Base-by-base conservation (phyloP, 768 basidiomycete genomes). In the Sistotremastrum niveocremeum region DNA sequence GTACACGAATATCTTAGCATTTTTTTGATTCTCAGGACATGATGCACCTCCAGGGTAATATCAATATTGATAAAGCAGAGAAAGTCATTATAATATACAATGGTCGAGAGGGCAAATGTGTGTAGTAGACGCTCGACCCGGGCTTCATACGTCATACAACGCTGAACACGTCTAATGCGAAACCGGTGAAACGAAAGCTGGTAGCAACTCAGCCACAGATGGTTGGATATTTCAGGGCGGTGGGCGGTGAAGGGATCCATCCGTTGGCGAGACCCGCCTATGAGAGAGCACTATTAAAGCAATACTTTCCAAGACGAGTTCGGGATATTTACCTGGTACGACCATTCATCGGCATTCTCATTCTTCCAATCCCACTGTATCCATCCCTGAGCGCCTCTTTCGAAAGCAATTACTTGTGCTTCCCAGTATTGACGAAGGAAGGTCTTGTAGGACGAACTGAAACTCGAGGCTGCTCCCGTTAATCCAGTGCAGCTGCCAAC, bases 341-440 rank as follows among this genome's bases (percentile, higher is more conserved):
- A 72, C 91, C 91, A 95, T 48, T 94, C 91, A 51, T 87, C 84
- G 2, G 85, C 81, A 50, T 65, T 64, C 61, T 89, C 86, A 0
- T 84, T 61, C 65, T 88, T 88, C 85, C 85, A 88, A 1, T 82
- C 76, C 85, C 84, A 86, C 59, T 79, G 76, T 28, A 85, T 60
- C 84, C 84, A 87, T 3, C 84, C 84, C 42, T 68, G 47, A 12
- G 49, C 65, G n/a, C 67, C 78, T 43, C 65, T 65, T 66, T 87
- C 84, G 49, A 70, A 87, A 3, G 84, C 68, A 43, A 72, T 77
- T 10, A 77, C 75, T 62, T 93, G 90, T 0, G 84, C 87, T 57
- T 90, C 88, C 81, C 81, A 94, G 59, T 70, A 77, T 58, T 85
- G 73, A 34, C 86, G 65, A 38, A 94, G 65, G 72, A 84, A 89